Evolutionary conservation across 2,329 filamentous ascomycete species (phyloP).

Genomic region (Cordyceps farinosa): DNA sequence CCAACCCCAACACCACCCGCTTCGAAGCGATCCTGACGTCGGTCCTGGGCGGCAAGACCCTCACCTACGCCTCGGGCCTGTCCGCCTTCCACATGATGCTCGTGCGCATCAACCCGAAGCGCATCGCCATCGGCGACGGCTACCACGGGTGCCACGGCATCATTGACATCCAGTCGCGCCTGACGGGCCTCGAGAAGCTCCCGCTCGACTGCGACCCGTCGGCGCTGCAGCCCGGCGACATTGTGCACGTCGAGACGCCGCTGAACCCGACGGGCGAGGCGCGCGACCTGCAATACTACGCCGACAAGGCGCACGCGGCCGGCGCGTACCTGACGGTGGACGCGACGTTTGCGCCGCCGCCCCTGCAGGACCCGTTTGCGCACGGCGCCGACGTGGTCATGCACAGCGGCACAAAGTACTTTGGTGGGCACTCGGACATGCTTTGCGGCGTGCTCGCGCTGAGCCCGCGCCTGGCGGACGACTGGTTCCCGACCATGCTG

Average conservation of each 20-base stretch:
- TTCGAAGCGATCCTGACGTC: slow-evolving; percentile 78
- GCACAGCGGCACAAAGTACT: slow-evolving; percentile 94
- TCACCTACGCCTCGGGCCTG: slow-evolving; percentile 83
- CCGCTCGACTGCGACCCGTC: slow-evolving; percentile 65
- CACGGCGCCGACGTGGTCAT: slow-evolving; percentile 82
- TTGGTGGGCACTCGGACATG: slow-evolving; percentile 93
- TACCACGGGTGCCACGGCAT: slow-evolving; percentile 96
- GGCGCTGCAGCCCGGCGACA: slow-evolving; percentile 70
- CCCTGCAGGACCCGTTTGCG: slow-evolving; percentile 78
- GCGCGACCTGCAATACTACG: slow-evolving; percentile 67
- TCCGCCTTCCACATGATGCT: slow-evolving; percentile 85
- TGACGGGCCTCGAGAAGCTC: slow-evolving; percentile 71
- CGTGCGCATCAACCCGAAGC: slow-evolving; percentile 76
- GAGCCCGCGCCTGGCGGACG: slow-evolving; percentile 41
- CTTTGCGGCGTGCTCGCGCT: slow-evolving; percentile 80
- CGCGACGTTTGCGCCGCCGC: slow-evolving; percentile 88
- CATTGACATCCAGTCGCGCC: slow-evolving; percentile 66
- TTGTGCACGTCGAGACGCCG: slow-evolving; percentile 90
- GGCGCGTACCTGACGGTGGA: slow-evolving; percentile 82
- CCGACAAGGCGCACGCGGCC: slow-evolving; percentile 63
- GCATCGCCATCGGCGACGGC: slow-evolving; percentile 76
- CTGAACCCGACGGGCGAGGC: slow-evolving; percentile 87
- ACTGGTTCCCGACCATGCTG: slow-evolving; percentile 59
- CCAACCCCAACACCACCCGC: slow-evolving; percentile 75
- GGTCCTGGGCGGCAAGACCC: slow-evolving; percentile 63